These are phyloP conservation scores for Helenozyma baotianmanensis DNA, from an alignment of 805 yeast genomes.

Conservation along the genomic window DNA sequence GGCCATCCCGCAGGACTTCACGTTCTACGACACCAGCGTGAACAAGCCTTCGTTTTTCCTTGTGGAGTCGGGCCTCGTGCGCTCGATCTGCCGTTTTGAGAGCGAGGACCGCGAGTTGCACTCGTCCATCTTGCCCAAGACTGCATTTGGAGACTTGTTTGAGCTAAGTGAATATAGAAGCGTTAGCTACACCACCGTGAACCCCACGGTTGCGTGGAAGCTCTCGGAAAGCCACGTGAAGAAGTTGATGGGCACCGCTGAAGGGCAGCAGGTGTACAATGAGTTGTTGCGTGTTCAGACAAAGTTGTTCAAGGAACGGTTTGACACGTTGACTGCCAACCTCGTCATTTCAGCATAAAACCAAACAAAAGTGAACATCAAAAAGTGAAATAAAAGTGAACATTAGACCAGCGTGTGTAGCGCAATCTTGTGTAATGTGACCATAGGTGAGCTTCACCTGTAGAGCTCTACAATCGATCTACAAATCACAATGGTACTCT, in stretches of 20 bases:
- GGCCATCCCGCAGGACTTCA: constrained; percentile 40
- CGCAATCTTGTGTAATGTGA: too few relatives aligned
- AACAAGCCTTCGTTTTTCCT: constrained; percentile 51
- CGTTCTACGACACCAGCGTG: constrained; percentile 42
- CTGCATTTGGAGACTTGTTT: constrained; percentile 63
- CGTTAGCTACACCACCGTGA: constrained; percentile 50
- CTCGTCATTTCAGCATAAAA: constrained; percentile 55
- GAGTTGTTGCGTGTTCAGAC: constrained; percentile 63
- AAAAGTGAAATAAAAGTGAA: too few relatives aligned
- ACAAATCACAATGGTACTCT: too few relatives aligned
- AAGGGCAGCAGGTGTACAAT: constrained; percentile 50
- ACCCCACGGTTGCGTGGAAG: constrained; percentile 66
- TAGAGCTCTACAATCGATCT: too few relatives aligned
- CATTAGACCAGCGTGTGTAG: too few relatives aligned
- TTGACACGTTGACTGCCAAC: constrained; percentile 72
- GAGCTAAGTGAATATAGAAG: constrained; percentile 34
- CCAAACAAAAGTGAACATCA: too few relatives aligned
- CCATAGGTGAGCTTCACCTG: too few relatives aligned
- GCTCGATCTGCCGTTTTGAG: constrained; percentile 35
- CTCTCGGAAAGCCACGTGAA: constrained; percentile 45
- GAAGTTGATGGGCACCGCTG: constrained; percentile 39
- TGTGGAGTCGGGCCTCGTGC: constrained; percentile 46
- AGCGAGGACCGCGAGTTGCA: constrained; percentile 33
- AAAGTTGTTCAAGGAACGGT: constrained; percentile 63
- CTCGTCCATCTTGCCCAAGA: constrained; percentile 58